Conservation (phyloP, 441 rosid species). For the Euphorbia schlechtendalii region DNA sequence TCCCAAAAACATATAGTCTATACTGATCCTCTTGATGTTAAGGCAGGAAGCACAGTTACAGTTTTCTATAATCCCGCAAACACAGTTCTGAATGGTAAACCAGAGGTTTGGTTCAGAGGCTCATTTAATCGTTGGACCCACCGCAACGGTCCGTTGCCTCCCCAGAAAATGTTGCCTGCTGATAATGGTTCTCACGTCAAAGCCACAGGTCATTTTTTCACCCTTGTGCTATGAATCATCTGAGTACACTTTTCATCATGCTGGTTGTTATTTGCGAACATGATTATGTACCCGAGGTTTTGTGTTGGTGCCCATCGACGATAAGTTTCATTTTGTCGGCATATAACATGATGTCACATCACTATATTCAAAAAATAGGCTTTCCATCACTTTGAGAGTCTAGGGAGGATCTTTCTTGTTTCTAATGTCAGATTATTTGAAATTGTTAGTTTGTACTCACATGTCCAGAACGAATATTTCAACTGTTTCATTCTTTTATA, state of each 20-base stretch:
- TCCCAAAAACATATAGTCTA: slow-evolving; percentile 81
- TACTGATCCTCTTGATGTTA: slow-evolving; percentile 77
- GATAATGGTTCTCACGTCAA: slow-evolving; percentile 53
- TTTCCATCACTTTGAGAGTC: background rate
- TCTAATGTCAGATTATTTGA: background rate
- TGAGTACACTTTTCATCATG: background rate
- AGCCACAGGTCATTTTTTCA: slow-evolving; percentile 46
- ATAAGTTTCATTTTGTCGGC: background rate
- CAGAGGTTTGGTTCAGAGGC: slow-evolving; percentile 88
- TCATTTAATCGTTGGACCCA: slow-evolving; percentile 97
- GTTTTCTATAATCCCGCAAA: slow-evolving; percentile 79
- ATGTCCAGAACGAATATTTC: too few relatives aligned
- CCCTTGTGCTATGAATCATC: background rate
- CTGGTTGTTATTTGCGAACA: slow-evolving; percentile 2
- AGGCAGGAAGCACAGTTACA: slow-evolving; percentile 63
- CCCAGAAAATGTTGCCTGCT: slow-evolving; percentile 69
- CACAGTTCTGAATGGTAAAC: slow-evolving; percentile 74
- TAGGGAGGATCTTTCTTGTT: background rate
- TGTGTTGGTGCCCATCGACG: background rate
- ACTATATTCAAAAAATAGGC: background rate
- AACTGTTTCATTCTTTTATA: background rate
- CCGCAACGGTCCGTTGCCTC: slow-evolving; percentile 62
- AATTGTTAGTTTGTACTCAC: too few relatives aligned
- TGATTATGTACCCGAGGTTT: background rate
- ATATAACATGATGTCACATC: slow-evolving; percentile 1